Percentiles rank a stretch among this genome's conserved stretches.
Evolutionary conservation across 345 rosid species (phyloP).

Genomic region (Capsella bursapastoris): DNA sequence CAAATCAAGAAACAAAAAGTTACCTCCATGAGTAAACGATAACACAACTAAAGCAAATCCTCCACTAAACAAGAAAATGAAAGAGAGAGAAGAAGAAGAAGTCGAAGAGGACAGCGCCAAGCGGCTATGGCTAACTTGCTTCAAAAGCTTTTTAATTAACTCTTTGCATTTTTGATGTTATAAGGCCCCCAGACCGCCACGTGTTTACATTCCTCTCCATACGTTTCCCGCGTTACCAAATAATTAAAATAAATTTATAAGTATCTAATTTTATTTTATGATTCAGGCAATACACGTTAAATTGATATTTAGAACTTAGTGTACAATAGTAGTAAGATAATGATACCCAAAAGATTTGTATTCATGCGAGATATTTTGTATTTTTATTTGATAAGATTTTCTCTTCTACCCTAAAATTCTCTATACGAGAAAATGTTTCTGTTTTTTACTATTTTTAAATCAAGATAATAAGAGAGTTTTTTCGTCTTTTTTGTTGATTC

Average conservation of each 20-base stretch:
- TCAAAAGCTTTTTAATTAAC: slow-evolving; percentile 18
- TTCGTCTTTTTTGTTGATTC: no score
- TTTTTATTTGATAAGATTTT: background rate
- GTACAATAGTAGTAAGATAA: background rate
- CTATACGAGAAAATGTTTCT: no score
- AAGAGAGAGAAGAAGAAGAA: slow-evolving; percentile 3
- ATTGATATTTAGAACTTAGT: slow-evolving; percentile 13
- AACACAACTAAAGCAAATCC: background rate
- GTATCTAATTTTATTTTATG: background rate
- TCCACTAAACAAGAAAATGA: slow-evolving; percentile 8
- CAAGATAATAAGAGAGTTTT: no score
- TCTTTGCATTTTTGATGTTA: background rate
- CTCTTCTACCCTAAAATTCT: no score
- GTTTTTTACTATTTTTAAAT: no score
- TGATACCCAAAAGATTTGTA: slow-evolving; percentile 29
- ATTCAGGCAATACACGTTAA: slow-evolving; percentile 4
- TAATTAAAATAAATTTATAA: background rate
- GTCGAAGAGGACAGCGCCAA: slow-evolving; percentile 41
- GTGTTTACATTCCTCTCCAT: slow-evolving; percentile 36
- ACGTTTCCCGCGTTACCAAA: slow-evolving; percentile 16
- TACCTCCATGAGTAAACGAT: slow-evolving; percentile 43
- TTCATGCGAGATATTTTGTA: slow-evolving; percentile 33
- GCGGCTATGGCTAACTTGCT: slow-evolving; percentile 46
- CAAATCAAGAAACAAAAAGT: slow-evolving; percentile 17
- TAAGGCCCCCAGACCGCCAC: slow-evolving; percentile 39